phyloP scores from a whole-genome alignment of 768 basidiomycete genomes.

The Phaeotremella fagi region DNA sequence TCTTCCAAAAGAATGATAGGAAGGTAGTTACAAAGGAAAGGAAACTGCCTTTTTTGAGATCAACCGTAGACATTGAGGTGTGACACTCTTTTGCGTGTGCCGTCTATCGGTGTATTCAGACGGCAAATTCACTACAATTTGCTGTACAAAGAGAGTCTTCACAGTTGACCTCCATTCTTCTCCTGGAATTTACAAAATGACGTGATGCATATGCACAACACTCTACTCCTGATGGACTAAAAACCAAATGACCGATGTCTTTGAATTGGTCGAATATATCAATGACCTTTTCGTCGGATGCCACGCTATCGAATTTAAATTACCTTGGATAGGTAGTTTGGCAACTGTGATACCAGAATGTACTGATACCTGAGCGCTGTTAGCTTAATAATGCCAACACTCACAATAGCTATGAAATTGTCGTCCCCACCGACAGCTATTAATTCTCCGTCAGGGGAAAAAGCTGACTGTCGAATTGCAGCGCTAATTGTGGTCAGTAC shows the following conservation, averaged over 20 bases:
- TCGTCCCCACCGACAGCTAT: slow-evolving; percentile 41
- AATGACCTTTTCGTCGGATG: slow-evolving; percentile 33
- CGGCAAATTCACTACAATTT: too few relatives aligned
- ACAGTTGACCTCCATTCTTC: too few relatives aligned
- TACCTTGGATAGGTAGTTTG: slow-evolving; percentile 24
- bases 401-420: slow-evolving; percentile 29
- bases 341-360: slow-evolving; percentile 21
- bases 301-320: slow-evolving; percentile 30
- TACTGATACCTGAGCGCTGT: slow-evolving; percentile 24
- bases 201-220: too few relatives aligned
- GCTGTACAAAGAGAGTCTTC: too few relatives aligned
- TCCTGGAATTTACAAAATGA: too few relatives aligned
- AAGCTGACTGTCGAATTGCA: slow-evolving; percentile 35
- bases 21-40: too few relatives aligned
- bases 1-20: too few relatives aligned
- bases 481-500: slow-evolving; percentile 17
- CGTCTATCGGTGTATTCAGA: too few relatives aligned
- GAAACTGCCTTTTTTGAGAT: too few relatives aligned
- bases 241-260: slow-evolving; percentile 29
- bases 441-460: slow-evolving; percentile 38
- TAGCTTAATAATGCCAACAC: background rate
- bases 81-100: too few relatives aligned
- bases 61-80: too few relatives aligned
- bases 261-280: slow-evolving; percentile 26
- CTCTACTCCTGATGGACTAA: slow-evolving; percentile 29